phyloP scores from a whole-genome alignment of 306 rosid genomes.

The Rosa rugosa region DNA sequence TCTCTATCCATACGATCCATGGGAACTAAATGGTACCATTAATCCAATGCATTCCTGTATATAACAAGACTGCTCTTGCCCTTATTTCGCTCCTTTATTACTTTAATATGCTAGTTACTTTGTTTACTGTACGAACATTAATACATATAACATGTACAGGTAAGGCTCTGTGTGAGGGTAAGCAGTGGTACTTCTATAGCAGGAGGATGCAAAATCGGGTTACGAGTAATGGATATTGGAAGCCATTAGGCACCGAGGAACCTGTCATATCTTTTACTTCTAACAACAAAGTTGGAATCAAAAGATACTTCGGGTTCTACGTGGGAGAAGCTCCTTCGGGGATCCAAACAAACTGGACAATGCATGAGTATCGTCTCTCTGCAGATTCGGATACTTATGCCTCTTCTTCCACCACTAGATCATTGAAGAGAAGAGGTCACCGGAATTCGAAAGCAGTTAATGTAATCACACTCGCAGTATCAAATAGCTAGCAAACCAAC shows the following conservation, averaged over 20 bases:
- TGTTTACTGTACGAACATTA: not conserved
- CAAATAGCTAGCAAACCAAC: not conserved
- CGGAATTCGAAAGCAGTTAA: slow-evolving; percentile 63
- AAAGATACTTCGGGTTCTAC: slow-evolving; percentile 61
- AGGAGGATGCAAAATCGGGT: slow-evolving; percentile 63
- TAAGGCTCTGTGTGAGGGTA: slow-evolving; percentile 85
- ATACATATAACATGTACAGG: slow-evolving; percentile 40
- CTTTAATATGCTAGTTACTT: not conserved
- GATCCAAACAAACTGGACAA: slow-evolving; percentile 75
- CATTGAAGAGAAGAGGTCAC: slow-evolving; percentile 59
- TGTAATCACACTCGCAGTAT: not conserved
- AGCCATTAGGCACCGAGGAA: slow-evolving; percentile 68
- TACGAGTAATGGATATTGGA: slow-evolving; percentile 74
- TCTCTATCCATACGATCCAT: slow-evolving; percentile 78
- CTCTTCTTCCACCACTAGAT: slow-evolving; percentile 23
- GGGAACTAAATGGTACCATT: slow-evolving; percentile 75
- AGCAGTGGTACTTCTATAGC: slow-evolving; percentile 87
- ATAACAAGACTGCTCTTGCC: not conserved
- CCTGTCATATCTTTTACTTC: slow-evolving; percentile 42
- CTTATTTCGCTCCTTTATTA: not conserved
- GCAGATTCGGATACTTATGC: slow-evolving; percentile 32
- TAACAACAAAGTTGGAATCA: slow-evolving; percentile 62
- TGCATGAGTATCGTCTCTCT: slow-evolving; percentile 80
- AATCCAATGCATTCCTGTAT: not conserved
- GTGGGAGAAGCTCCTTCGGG: slow-evolving; percentile 56